Base-by-base conservation (phyloP, 768 basidiomycete genomes). In the Serendipita indica region DNA sequence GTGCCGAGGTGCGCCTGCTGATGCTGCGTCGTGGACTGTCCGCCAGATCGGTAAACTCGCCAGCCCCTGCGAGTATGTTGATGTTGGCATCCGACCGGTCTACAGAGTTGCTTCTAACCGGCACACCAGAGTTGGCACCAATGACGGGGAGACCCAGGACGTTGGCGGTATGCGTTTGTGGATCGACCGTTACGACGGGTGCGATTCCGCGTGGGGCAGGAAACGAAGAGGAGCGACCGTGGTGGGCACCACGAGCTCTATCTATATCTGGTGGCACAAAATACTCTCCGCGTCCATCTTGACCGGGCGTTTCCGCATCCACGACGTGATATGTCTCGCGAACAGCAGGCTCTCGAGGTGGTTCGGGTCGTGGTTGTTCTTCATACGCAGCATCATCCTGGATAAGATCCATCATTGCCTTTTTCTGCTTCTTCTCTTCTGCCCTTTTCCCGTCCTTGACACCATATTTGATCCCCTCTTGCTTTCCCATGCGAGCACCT, bases 101-200 rank as follows among this genome's bases (percentile, higher is more conserved):
- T n/a, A 25, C 16, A 28, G 22, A 33, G 22, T 33, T 33, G n/a
- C 32, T 27, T 16, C 32, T 4, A 12, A n/a, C 16, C 16, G 20
- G 49, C 22, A 18, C 32, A 10, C 25, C 25, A 27, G 22, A 16
- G 7, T 16, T 18, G 10, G 49, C n/a, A 10, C 16, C 22, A 33
- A 54, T 4, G n/a, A 54, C 25, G 16, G 49, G 49, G 22, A 54
- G 30, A 27, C 49, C 49, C 1, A 54, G 3, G 10, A 54, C 49
- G 49, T 54, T 54, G 20, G 49, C 49, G 22, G 49, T 54, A 7
- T 54, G 49, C 49, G 10, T 16, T 54, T 33, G 49, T 20, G 49
- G 49, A 54, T 54, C 49, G 7, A 54, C 49, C n/a, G 49, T 54
- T 18, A 54, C 49, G 49, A 54, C 49, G 49, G 49, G 49, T 7